Percentiles rank a stretch among this genome's conserved stretches.
Evolutionary conservation across 2,329 filamentous ascomycete genomes (phyloP).

Genomic region (Aspergillus fumigatiaffinis): DNA sequence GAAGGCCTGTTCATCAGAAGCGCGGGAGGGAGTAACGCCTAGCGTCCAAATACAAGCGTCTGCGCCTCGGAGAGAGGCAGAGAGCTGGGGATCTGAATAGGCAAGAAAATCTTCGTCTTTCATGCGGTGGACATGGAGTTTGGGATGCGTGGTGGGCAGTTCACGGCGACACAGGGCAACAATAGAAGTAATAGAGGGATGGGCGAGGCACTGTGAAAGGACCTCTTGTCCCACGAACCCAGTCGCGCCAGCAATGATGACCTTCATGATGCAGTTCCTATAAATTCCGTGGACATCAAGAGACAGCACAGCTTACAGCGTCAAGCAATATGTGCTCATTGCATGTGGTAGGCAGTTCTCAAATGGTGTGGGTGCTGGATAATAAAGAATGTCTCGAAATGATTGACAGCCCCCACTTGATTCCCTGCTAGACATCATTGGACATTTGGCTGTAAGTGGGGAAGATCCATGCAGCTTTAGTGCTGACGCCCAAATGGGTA

Average conservation of each 20-base stretch:
- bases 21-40: constrained; percentile 1
- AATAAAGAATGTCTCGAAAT: background rate
- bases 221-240: constrained; percentile 37
- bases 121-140: constrained; percentile 44
- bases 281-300: background rate
- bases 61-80: constrained; percentile 40
- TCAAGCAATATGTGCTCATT: background rate
- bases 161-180: constrained; percentile 50
- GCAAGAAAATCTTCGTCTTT: constrained; percentile 52
- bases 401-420: too few relatives aligned
- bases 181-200: constrained; percentile 50
- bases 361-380: background rate
- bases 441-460: too few relatives aligned
- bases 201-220: constrained; percentile 48
- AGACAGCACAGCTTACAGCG: constrained; percentile 16
- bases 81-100: constrained; percentile 44
- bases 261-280: constrained; percentile 9
- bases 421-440: too few relatives aligned
- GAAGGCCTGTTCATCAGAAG: background rate
- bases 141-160: constrained; percentile 40
- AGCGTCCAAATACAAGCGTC: constrained; percentile 44
- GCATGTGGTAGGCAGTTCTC: background rate
- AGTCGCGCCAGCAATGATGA: constrained; percentile 16
- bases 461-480: too few relatives aligned
- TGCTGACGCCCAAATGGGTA: too few relatives aligned